Evolutionary conservation across 345 rosid species (phyloP).

Genomic region (Aethionema arabicum): DNA sequence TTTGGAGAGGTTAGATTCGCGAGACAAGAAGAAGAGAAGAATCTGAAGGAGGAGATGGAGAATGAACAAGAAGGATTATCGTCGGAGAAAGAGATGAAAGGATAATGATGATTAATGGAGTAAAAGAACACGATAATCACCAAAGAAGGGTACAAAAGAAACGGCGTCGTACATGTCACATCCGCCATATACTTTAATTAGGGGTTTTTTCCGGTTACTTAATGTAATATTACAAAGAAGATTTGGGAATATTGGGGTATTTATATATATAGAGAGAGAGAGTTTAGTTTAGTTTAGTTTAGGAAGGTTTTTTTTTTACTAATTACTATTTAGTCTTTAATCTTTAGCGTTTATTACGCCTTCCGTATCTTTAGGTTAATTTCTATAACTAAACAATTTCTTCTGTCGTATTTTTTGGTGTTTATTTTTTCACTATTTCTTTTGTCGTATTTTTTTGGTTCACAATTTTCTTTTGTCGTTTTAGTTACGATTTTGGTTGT

Average conservation of each 20-base stretch:
- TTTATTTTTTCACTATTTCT: no score
- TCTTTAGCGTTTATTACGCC: no score
- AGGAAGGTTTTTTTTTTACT: no score
- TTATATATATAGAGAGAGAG: no score
- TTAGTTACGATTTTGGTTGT: no score
- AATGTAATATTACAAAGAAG: not conserved
- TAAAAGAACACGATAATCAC: constrained; percentile 47
- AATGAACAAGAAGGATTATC: constrained; percentile 32
- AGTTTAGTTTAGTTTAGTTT: no score
- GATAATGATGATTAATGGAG: constrained; percentile 40
- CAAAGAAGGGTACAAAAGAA: constrained; percentile 45
- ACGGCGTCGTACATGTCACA: constrained; percentile 41
- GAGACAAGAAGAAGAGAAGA: constrained; percentile 24
- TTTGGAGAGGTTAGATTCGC: constrained; percentile 28
- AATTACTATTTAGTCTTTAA: no score
- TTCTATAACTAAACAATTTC: no score
- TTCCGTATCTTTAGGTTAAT: no score
- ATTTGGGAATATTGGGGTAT: not conserved
- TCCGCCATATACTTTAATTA: constrained; percentile 43
- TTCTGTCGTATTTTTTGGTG: no score
- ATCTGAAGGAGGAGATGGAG: constrained; percentile 28
- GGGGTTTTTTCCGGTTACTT: constrained; percentile 7
- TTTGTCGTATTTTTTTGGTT: no score
- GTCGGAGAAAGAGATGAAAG: constrained; percentile 14
- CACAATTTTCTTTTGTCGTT: no score